Conservation (phyloP, 1,284 basidiomycete species). For the Ceratobasidium sp. region DNA sequence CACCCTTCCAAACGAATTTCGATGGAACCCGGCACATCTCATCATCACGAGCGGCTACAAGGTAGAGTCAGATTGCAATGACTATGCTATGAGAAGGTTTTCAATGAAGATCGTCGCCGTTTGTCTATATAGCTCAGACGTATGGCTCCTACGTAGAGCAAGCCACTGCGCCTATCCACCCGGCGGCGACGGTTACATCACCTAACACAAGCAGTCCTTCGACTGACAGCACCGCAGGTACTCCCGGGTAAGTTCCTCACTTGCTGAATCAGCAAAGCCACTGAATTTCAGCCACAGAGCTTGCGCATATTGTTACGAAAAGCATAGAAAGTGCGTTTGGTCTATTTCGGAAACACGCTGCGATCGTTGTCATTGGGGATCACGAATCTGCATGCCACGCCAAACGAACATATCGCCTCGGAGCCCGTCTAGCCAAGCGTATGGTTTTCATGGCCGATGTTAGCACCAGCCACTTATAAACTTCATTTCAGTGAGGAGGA, state of each 20-base stretch:
- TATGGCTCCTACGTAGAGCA: constrained; percentile 4
- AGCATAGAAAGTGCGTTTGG: constrained; percentile 5
- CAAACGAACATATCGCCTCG: constrained; percentile 1
- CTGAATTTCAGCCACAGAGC: background rate
- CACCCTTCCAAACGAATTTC: background rate
- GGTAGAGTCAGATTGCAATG: background rate
- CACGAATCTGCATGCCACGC: background rate
- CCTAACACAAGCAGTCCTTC: constrained; percentile 6
- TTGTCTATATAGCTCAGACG: background rate
- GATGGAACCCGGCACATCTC: background rate
- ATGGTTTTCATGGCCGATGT: background rate
- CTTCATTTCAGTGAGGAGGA: background rate
- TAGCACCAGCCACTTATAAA: background rate
- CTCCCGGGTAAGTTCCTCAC: background rate
- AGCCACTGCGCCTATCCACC: background rate
- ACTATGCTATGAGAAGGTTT: constrained; percentile 10
- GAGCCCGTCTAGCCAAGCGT: background rate
- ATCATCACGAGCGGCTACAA: constrained; percentile 6
- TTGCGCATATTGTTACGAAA: background rate
- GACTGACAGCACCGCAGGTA: background rate
- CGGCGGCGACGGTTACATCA: background rate
- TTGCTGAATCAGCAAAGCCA: background rate
- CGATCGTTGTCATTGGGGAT: constrained; percentile 8
- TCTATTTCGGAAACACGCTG: constrained; percentile 13
- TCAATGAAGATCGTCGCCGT: background rate